Evolutionary conservation across 768 basidiomycete species (phyloP).

Genomic region (Leccinum subtestaceum): DNA sequence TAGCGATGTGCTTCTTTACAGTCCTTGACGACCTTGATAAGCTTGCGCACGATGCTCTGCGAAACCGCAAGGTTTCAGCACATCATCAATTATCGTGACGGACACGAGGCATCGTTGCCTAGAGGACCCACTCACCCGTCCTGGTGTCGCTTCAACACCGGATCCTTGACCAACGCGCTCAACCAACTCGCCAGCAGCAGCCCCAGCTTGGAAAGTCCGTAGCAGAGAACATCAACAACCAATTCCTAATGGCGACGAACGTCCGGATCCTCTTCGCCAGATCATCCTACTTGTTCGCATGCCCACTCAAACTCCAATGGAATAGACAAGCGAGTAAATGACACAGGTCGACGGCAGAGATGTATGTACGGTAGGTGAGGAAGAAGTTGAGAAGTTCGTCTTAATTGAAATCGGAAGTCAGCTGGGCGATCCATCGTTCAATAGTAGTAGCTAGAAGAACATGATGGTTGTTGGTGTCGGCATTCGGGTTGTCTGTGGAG

Average conservation of each 20-base stretch:
- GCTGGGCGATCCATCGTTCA: slow-evolving; percentile 89
- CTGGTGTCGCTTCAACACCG: slow-evolving; percentile 58
- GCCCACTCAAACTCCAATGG: slow-evolving; percentile 70
- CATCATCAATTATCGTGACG: not conserved
- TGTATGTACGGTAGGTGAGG: slow-evolving; percentile 86
- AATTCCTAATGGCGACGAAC: slow-evolving; percentile 86
- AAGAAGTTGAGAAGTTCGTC: slow-evolving; percentile 89
- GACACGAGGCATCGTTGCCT: not conserved
- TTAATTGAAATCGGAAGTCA: slow-evolving; percentile 83
- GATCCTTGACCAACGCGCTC: slow-evolving; percentile 72
- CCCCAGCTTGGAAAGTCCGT: slow-evolving; percentile 84
- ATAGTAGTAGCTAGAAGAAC: slow-evolving; percentile 87
- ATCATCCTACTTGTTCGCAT: slow-evolving; percentile 51
- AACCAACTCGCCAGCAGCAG: slow-evolving; percentile 74
- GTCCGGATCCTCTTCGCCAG: slow-evolving; percentile 74
- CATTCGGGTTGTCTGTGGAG: slow-evolving; percentile 28
- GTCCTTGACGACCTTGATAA: too few relatives aligned
- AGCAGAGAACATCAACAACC: slow-evolving; percentile 86
- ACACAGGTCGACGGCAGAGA: slow-evolving; percentile 74
- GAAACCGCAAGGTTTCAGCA: slow-evolving; percentile 13
- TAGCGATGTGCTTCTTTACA: too few relatives aligned
- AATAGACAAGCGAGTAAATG: slow-evolving; percentile 68
- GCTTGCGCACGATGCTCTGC: too few relatives aligned
- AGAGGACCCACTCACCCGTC: slow-evolving; percentile 57
- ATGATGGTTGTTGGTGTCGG: slow-evolving; percentile 22